Evolutionary conservation across 1,284 basidiomycete species (phyloP).

Genomic region (Leccinum fuscescens): DNA sequence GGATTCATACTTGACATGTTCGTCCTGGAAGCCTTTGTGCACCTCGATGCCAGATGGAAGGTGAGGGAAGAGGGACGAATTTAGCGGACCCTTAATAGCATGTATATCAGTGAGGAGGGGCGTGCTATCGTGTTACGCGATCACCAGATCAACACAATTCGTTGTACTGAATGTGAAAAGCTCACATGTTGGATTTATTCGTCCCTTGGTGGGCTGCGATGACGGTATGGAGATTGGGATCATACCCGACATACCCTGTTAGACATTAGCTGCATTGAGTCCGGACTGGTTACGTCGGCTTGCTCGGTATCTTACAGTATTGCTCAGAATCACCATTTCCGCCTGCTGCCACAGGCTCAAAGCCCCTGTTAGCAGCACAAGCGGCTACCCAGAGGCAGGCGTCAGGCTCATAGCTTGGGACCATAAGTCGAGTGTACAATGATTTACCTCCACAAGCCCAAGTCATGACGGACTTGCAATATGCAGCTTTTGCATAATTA

Average conservation of each 20-base stretch:
- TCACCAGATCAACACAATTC: not conserved
- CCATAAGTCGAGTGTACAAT: not conserved
- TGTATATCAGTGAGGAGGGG: constrained; percentile 53
- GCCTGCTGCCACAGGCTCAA: constrained; percentile 57
- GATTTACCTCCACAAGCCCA: constrained; percentile 60
- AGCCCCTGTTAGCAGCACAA: constrained; percentile 53
- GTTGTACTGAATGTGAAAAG: not conserved
- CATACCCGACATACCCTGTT: constrained; percentile 39
- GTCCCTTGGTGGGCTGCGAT: constrained; percentile 39
- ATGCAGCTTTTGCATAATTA: constrained; percentile 53
- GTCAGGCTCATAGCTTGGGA: not conserved
- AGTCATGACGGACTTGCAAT: constrained; percentile 47
- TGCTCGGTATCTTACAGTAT: constrained; percentile 38
- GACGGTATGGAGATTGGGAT: constrained; percentile 26
- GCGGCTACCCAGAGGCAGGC: constrained; percentile 35
- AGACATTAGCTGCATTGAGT: not conserved
- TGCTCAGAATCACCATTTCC: constrained; percentile 54
- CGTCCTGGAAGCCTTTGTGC: constrained; percentile 57
- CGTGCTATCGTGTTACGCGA: constrained; percentile 33
- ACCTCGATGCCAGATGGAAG: constrained; percentile 46
- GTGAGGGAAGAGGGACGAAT: constrained; percentile 57
- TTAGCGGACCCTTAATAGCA: constrained; percentile 38
- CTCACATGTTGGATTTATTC: constrained; percentile 25
- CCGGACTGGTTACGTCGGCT: not conserved
- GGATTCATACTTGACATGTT: constrained; percentile 47